Percentiles rank a stretch among this genome's conserved stretches.
Evolutionary conservation across 1,284 basidiomycete species (phyloP).

Genomic region (Ustilago tritici): DNA sequence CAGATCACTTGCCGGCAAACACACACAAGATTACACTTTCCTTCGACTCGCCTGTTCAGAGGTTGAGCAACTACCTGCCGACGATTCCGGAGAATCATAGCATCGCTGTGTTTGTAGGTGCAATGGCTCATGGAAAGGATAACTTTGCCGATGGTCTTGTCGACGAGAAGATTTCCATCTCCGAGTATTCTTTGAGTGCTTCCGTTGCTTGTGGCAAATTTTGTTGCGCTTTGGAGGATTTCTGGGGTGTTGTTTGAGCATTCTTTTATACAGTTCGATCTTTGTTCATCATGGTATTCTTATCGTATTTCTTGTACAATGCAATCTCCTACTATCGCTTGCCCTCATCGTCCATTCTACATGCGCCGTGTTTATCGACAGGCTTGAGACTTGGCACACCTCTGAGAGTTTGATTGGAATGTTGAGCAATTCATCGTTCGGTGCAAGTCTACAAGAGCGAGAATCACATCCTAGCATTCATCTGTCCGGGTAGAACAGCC

Average conservation of each 20-base stretch:
- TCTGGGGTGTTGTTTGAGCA: constrained; percentile 69
- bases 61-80: constrained; percentile 84
- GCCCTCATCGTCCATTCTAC: background rate
- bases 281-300: background rate
- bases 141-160: constrained; percentile 97
- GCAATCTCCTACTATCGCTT: background rate
- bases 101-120: constrained; percentile 94
- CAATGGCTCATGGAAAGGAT: constrained; percentile 77
- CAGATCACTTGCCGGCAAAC: constrained; percentile 93
- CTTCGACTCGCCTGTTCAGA: constrained; percentile 84
- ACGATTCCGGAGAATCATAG: constrained; percentile 86
- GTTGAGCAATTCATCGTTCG: too few relatives aligned
- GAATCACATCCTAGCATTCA: constrained; percentile 43
- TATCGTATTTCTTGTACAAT: background rate
- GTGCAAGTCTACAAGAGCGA: background rate
- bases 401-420: too few relatives aligned
- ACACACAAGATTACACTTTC: constrained; percentile 93
- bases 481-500: constrained; percentile 53
- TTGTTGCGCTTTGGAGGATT: constrained; percentile 75
- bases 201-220: constrained; percentile 95
- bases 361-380: too few relatives aligned
- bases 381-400: too few relatives aligned
- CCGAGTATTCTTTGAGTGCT: constrained; percentile 92
- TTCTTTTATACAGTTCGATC: background rate
- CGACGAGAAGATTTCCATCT: constrained; percentile 97